These are phyloP conservation scores for Sextonia rubra DNA, from an alignment of 164 flowering plant species.

Conservation along the genomic window DNA sequence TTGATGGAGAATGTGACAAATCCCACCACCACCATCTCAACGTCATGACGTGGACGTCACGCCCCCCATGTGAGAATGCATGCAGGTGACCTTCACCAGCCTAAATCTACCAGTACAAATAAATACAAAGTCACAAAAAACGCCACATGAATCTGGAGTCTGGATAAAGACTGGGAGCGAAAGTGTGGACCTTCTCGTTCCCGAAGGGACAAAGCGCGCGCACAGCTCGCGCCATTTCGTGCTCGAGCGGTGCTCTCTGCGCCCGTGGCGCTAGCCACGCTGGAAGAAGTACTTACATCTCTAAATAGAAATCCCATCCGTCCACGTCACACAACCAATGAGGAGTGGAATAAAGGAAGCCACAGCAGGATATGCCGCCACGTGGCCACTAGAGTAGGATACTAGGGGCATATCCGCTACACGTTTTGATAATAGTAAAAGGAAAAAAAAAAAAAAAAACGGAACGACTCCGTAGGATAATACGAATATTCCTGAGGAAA, in stretches of 20 bases:
- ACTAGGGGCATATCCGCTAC: conserved; percentile 3
- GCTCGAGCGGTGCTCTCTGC: not conserved
- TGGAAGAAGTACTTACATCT: not conserved
- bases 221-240: not conserved
- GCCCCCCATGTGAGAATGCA: too few relatives aligned
- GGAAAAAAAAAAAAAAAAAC: not conserved
- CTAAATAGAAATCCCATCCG: too few relatives aligned
- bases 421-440: not conserved
- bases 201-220: not conserved
- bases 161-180: too few relatives aligned
- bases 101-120: too few relatives aligned
- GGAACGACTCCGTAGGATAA: not conserved
- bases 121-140: too few relatives aligned
- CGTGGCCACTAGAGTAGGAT: not conserved
- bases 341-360: conserved; percentile 3
- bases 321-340: not conserved
- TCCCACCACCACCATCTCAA: too few relatives aligned
- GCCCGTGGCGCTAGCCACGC: not conserved
- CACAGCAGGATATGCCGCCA: conserved; percentile 9
- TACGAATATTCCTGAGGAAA: not conserved
- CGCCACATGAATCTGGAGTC: too few relatives aligned
- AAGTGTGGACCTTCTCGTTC: not conserved
- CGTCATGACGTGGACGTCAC: too few relatives aligned
- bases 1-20: too few relatives aligned
- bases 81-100: too few relatives aligned